Conservation (phyloP, 108 stramenopile genomes). For the Mediolabrus comicus region DNA sequence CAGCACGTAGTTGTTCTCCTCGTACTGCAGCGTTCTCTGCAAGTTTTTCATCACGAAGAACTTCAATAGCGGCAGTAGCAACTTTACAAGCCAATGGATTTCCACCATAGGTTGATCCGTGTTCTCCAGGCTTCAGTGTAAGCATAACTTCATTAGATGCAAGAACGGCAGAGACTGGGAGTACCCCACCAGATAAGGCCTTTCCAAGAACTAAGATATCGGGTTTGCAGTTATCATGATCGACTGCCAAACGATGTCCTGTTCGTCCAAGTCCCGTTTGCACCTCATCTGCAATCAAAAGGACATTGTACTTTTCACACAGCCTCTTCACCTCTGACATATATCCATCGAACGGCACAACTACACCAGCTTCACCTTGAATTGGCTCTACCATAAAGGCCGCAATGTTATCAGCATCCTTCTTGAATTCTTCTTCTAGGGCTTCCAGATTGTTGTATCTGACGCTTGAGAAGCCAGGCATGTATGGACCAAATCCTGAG, state of each 20-base stretch:
- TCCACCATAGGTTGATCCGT: conserved; percentile 99
- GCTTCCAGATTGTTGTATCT: conserved; percentile 87
- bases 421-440: conserved; percentile 85
- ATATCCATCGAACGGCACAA: conserved; percentile 97
- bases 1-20: conserved; percentile 88
- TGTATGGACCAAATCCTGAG: conserved; percentile 92
- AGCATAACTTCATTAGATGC: conserved; percentile 96
- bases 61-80: conserved; percentile 94
- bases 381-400: conserved; percentile 99
- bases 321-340: conserved; percentile 84
- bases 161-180: conserved; percentile 97
- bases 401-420: conserved; percentile 86
- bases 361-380: conserved; percentile 99
- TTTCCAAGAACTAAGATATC: conserved; percentile 84
- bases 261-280: conserved; percentile 98
- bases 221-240: conserved; percentile 91
- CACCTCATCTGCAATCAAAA: conserved; percentile 98
- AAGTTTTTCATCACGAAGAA: conserved; percentile 93
- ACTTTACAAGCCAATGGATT: conserved; percentile 98
- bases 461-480: conserved; percentile 93
- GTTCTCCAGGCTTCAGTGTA: conserved; percentile 96
- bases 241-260: conserved; percentile 89
- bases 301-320: conserved; percentile 93
- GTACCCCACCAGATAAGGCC: conserved; percentile 96
- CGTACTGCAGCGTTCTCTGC: conserved; percentile 81